These are phyloP conservation scores for Nicotiana otophora DNA, from an alignment of 257 asterid genomes.

Conservation along the genomic window DNA sequence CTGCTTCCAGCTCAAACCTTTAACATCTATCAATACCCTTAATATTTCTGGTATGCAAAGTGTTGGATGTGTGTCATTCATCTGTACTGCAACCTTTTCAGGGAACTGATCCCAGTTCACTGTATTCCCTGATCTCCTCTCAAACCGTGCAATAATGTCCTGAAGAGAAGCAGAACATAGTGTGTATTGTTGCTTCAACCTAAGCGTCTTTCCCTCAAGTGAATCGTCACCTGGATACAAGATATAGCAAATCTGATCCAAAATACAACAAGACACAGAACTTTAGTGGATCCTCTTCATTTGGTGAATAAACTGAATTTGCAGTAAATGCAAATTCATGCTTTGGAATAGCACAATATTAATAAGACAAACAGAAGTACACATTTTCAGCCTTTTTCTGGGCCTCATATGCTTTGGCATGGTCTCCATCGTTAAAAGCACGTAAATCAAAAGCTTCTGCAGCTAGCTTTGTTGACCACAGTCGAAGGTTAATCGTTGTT, in stretches of 20 bases:
- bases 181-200: constrained; percentile 81
- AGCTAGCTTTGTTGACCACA: constrained; percentile 73
- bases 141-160: constrained; percentile 71
- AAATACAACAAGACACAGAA: background rate
- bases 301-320: background rate
- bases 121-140: constrained; percentile 56
- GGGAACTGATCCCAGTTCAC: constrained; percentile 72
- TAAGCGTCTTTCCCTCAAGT: constrained; percentile 60
- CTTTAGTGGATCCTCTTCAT: background rate
- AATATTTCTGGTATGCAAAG: constrained; percentile 80
- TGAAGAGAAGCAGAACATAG: constrained; percentile 93
- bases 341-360: background rate
- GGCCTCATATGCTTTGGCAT: constrained; percentile 63
- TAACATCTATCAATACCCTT: constrained; percentile 75
- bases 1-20: constrained; percentile 72
- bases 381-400: constrained; percentile 76
- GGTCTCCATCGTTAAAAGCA: constrained; percentile 69
- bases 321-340: background rate
- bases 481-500: constrained; percentile 69
- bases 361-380: background rate
- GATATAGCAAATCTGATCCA: constrained; percentile 58
- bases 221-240: constrained; percentile 88
- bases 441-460: constrained; percentile 56
- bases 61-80: constrained; percentile 92
- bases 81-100: constrained; percentile 88